A percentile compares a stretch with the other conserved stretches of the same genome.
These are phyloP conservation scores for Mucor mucedo DNA, from an alignment of 371 early-diverging fungal species.

Conservation along the genomic window DNA sequence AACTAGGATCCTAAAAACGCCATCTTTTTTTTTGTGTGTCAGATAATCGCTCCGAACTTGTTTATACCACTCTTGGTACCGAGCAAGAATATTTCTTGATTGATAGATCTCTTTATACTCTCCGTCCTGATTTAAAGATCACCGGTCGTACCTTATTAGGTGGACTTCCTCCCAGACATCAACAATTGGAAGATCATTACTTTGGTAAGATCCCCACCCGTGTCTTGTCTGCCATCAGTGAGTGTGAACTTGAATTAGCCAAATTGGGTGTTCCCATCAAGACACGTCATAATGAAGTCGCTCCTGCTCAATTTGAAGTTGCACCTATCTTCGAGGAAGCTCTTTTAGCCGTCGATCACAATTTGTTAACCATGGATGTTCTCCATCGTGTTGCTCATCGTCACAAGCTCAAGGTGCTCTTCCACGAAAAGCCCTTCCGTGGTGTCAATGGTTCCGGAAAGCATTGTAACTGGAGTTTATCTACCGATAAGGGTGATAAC, in stretches of 20 bases:
- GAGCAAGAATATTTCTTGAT: constrained; percentile 99
- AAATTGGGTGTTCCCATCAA: constrained; percentile 97
- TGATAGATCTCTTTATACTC: constrained; percentile 88
- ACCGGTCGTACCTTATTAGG: constrained; percentile 95
- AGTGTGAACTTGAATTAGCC: constrained; percentile 92
- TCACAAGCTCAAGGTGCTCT: constrained; percentile 94
- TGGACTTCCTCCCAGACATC: constrained; percentile 94
- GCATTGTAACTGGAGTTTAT: constrained; percentile 99
- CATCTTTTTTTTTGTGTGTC: neutral
- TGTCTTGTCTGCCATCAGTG: constrained; percentile 90
- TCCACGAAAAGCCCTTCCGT: constrained; percentile 99
- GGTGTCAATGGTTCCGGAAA: constrained; percentile 98
- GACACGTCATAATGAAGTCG: constrained; percentile 99
- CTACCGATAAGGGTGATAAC: constrained; percentile 94
- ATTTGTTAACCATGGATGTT: constrained; percentile 96
- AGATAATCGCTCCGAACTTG: constrained; percentile 64
- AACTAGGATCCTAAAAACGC: too few species aligned
- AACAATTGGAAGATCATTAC: constrained; percentile 98
- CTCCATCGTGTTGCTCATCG: constrained; percentile 96
- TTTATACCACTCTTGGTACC: constrained; percentile 91
- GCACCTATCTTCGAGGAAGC: constrained; percentile 98
- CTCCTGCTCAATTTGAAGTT: constrained; percentile 97
- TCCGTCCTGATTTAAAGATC: constrained; percentile 96
- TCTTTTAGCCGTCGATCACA: constrained; percentile 97
- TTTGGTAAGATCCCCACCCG: constrained; percentile 96